Evolutionary conservation across 1,139 yeast species (phyloP).

Genomic region (Pichia sp.): DNA sequence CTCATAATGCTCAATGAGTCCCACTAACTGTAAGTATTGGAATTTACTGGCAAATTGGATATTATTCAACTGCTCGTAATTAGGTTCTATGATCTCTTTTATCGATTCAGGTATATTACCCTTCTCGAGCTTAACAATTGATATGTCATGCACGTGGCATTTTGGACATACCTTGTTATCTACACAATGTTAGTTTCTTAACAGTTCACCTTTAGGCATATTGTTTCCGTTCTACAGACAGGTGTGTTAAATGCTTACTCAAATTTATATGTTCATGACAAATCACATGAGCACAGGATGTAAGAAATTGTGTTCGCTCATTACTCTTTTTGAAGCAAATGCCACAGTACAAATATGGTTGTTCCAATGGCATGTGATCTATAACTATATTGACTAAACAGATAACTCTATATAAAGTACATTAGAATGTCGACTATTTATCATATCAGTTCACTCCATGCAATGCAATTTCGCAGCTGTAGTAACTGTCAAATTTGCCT

Average conservation of each 20-base stretch:
- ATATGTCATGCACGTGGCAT: conserved; percentile 7
- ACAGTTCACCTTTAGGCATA: background rate
- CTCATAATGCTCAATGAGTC: conserved; percentile 5
- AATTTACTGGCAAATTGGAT: conserved; percentile 14
- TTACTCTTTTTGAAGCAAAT: conserved; percentile 6
- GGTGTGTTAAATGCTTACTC: conserved; percentile 3
- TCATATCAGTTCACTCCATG: too few relatives aligned
- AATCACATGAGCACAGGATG: conserved; percentile 15
- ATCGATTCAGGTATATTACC: conserved; percentile 8
- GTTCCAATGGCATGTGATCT: conserved; percentile 3
- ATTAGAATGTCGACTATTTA: background rate
- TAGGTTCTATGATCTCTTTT: conserved; percentile 13
- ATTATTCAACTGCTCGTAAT: conserved; percentile 9
- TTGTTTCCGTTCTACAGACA: background rate
- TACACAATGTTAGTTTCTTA: background rate
- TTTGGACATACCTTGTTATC: conserved; percentile 10
- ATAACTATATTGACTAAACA: background rate
- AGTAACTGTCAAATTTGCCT: conserved; percentile 2
- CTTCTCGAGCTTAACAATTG: conserved; percentile 12
- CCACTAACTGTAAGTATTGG: conserved; percentile 9
- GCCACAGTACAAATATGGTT: conserved; percentile 13
- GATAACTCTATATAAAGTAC: background rate
- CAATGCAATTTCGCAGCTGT: background rate
- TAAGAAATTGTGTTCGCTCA: background rate
- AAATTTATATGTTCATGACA: conserved; percentile 10